Conservation (phyloP, 805 yeast species). For the Kodamaea lidongshanica region DNA sequence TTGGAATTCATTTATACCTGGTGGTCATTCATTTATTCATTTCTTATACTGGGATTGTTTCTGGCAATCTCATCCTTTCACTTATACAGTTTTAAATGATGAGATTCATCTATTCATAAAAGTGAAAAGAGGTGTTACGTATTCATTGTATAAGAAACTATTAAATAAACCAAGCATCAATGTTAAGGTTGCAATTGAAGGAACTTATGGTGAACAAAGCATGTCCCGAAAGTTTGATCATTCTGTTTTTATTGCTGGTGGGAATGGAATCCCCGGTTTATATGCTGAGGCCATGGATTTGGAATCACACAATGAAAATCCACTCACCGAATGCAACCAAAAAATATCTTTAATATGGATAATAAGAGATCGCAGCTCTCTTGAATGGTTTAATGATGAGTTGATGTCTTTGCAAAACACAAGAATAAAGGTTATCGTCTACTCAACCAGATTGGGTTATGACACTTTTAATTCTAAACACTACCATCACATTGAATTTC, state of each 20-base stretch:
- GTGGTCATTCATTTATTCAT: conserved; percentile 22
- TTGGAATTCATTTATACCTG: conserved; percentile 20
- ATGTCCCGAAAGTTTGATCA: conserved; percentile 45
- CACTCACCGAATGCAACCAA: conserved; percentile 2
- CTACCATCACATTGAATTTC: conserved; percentile 32
- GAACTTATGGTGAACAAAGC: conserved; percentile 50
- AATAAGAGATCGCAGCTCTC: conserved; percentile 45
- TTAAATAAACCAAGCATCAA: conserved; percentile 19
- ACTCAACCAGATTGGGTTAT: conserved; percentile 10
- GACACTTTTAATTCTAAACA: conserved; percentile 4
- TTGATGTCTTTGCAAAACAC: conserved; percentile 20
- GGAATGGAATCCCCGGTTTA: conserved; percentile 58
- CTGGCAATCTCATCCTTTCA: conserved; percentile 31
- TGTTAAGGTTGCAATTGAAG: conserved; percentile 48
- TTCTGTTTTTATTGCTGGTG: conserved; percentile 54
- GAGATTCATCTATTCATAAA: conserved; percentile 18
- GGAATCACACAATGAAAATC: conserved; percentile 5
- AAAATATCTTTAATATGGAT: conserved; percentile 54
- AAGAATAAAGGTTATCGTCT: conserved; percentile 26
- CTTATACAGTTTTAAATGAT: conserved; percentile 16
- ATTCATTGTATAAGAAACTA: conserved; percentile 27
- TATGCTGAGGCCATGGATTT: conserved; percentile 34
- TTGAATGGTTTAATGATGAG: conserved; percentile 47
- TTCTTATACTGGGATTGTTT: conserved; percentile 20
- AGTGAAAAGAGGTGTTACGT: conserved; percentile 23